Evolutionary conservation across 2,329 filamentous ascomycete species (phyloP).

Genomic region (Xylariales sp.): DNA sequence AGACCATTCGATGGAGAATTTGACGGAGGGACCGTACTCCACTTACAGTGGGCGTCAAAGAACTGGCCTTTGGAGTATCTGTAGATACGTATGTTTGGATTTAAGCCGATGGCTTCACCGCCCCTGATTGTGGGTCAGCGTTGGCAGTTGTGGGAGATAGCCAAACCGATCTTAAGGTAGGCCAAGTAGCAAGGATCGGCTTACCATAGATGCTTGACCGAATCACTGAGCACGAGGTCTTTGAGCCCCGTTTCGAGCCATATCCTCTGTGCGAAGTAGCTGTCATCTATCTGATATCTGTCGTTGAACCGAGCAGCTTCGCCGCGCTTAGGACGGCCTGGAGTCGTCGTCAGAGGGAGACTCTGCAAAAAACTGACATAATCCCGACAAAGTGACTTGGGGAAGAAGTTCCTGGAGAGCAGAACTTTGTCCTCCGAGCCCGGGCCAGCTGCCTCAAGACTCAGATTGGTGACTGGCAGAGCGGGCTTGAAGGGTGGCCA

Average conservation of each 20-base stretch:
- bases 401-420: conserved; percentile 70
- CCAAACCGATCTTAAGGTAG: too few relatives aligned
- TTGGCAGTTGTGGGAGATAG: too few relatives aligned
- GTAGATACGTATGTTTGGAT: conserved; percentile 85
- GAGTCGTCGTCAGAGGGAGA: conserved; percentile 74
- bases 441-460: conserved; percentile 47
- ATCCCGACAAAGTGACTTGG: conserved; percentile 66
- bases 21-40: too few relatives aligned
- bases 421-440: conserved; percentile 57
- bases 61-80: conserved; percentile 82
- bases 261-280: conserved; percentile 65
- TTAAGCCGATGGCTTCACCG: conserved; percentile 40
- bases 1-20: too few relatives aligned
- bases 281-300: conserved; percentile 77
- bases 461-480: conserved; percentile 60
- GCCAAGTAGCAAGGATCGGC: too few relatives aligned
- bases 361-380: conserved; percentile 66
- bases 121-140: neutral
- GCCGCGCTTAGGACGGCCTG: conserved; percentile 70
- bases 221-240: conserved; percentile 47
- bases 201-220: conserved; percentile 40
- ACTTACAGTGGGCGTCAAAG: conserved; percentile 87
- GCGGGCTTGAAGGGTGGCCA: conserved; percentile 72
- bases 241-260: conserved; percentile 75
- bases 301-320: conserved; percentile 86